Evolutionary conservation across 139 green algal genomes (phyloP).

Genomic region (Chlorella sp.): DNA sequence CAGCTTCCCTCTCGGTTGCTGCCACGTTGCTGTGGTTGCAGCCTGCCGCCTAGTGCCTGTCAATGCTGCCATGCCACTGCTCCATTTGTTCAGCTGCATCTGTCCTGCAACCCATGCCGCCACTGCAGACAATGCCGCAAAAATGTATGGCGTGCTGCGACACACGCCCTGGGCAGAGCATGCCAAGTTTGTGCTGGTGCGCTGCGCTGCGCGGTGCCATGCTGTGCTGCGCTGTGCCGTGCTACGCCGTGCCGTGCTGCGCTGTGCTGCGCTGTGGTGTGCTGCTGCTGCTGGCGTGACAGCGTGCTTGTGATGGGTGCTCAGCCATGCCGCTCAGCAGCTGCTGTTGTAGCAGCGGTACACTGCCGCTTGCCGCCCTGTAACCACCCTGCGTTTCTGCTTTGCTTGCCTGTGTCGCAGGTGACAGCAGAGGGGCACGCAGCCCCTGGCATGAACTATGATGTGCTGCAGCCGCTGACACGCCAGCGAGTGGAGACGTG

Average conservation of each 20-base stretch:
- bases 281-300: no score
- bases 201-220: neutral
- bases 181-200: conserved; percentile 6
- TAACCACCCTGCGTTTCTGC: no score
- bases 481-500: neutral
- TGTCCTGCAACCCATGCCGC: neutral
- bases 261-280: neutral
- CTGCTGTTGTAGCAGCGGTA: no score
- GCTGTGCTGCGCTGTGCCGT: no score
- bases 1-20: neutral
- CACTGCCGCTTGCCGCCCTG: no score
- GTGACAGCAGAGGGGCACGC: conserved; percentile 21
- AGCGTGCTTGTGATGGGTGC: no score
- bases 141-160: neutral
- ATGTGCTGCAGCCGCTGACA: conserved; percentile 8
- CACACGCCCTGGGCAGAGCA: neutral
- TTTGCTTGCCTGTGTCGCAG: no score
- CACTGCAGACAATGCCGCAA: conserved; percentile 10
- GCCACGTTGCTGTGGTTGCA: neutral
- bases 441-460: neutral
- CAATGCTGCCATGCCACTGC: neutral
- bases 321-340: no score
- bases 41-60: neutral
- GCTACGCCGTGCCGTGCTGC: neutral
- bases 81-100: neutral